Base-by-base conservation (phyloP, 2,329 filamentous ascomycete species). In the Zymoseptoria pseudotritici region DNA sequence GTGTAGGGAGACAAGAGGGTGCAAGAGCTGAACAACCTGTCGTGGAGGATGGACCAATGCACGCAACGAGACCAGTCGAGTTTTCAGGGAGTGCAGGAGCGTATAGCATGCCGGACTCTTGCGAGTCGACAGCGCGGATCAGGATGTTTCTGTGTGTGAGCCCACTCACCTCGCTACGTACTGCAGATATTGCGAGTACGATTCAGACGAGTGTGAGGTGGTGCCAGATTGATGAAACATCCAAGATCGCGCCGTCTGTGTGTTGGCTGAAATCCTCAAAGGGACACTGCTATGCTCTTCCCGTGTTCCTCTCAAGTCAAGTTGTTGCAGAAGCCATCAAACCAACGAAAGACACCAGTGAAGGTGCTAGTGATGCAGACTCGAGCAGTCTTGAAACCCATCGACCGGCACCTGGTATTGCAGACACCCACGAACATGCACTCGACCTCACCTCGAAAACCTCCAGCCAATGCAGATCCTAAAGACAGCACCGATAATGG, bases 131-230 rank as follows among this genome's bases (percentile, higher is more conserved):
- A 60, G 62, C 54, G 58, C 59, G 54, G 61, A 71, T 74, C 72
- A 68, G 70, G 63, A 68, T 72, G 72, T 70, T 75, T 77, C 73
- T 74, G 74, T 75, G 72, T 73, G 74, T 69, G 69, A 72, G 66
- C 73, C 71, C 60, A 72, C 74, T 66, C 77, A 80, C 79, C 82
- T 84, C 82, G 83, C 83, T 83, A 76, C 78, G 74, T 72, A 68
- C 29, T 62, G 58, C 65, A 53, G 50, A 22, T 50, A 20, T 58
- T 58, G 65, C 62, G 61, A 52, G 70, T 72, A 75, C 77, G 81
- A 75, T 85, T 83, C 83, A 70, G 83, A 78, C 83, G 81, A 85
- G 83, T 82, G 79, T 76, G 65, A 60, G 56, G 46, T 53, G 53
- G 59, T 63, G 67, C 65, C 55, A 57, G 77, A 76, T 71, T 70